Evolutionary conservation across 768 basidiomycete genomes (phyloP).

Genomic region (Suillus tomentosus): DNA sequence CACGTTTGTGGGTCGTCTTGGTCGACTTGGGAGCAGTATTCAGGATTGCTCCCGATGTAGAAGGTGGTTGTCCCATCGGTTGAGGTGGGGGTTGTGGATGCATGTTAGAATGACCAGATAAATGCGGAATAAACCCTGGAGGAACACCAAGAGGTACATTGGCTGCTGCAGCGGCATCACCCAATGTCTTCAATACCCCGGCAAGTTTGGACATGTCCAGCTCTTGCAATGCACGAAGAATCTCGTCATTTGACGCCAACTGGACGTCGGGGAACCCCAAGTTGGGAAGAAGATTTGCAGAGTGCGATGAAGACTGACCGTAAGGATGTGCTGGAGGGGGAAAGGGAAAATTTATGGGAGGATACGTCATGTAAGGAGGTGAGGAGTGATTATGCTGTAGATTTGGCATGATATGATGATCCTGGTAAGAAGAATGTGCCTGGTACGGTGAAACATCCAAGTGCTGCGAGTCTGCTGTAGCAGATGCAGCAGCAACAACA

Average conservation of each 20-base stretch:
- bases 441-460: conserved; percentile 30
- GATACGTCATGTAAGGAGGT: conserved; percentile 31
- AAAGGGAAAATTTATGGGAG: conserved; percentile 32
- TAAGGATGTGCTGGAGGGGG: conserved; percentile 26
- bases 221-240: conserved; percentile 71
- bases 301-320: conserved; percentile 32
- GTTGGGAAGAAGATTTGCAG: conserved; percentile 19
- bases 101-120: conserved; percentile 26
- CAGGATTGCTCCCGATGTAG: conserved; percentile 45
- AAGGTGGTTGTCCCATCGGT: conserved; percentile 43
- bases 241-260: conserved; percentile 66
- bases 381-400: conserved; percentile 20
- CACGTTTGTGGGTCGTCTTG: conserved; percentile 39
- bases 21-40: conserved; percentile 40
- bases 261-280: conserved; percentile 36
- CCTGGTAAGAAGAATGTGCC: conserved; percentile 37
- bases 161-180: conserved; percentile 54
- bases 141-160: conserved; percentile 32
- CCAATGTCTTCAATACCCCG: conserved; percentile 62
- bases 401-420: conserved; percentile 32
- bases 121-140: conserved; percentile 25
- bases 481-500: conserved; percentile 65
- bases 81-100: conserved; percentile 34
- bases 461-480: conserved; percentile 40
- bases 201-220: conserved; percentile 71